Evolutionary conservation across 140 eudicot genomes (phyloP), one percentile per base, ranked within the genome.

Genomic region (Artemisia princeps): DNA sequence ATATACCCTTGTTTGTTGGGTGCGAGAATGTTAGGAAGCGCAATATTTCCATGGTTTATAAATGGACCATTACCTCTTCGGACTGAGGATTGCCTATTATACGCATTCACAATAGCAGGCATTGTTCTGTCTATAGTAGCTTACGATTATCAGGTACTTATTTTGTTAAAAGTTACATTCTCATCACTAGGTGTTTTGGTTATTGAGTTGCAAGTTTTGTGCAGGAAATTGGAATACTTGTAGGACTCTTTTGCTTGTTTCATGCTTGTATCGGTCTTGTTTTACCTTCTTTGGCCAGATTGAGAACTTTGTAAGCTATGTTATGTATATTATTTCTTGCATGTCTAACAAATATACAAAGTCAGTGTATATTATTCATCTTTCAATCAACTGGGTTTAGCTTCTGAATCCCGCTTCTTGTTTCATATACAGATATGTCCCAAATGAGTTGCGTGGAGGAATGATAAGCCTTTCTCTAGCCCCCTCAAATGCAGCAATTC

Each of bases 391-490:
- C 2, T 28, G 55, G 28, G 53, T 62, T 37, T 15, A 61, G 49
- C 62, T 64, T 24, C 46, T 12, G 28, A 63, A 23, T 74, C 59
- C 42, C 54, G 19, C 73, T 15, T 30, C 44, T 52, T 28, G 23
- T 73, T 68, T 37, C 53, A 64, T 11, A 65, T 51, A 40, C 73
- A 85, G 94, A 72, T 85, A 89, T 60, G 89, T 89, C 60, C 97
- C 99, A 9, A 86, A 88, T 75, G 95, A 88, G 72, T 72, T 88
- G 72, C 96, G 99, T 28, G 96, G 95, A 74, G 96, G 96, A 72
- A 88, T 88, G 88, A 86, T 86, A 67, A 82, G 95, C 56, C 76
- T 94, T n/a, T 85, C 95, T 72, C 67, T 86, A 70, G 91, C 82
- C 55, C 99, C 99, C 7, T 95, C 94, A 61, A 80, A 79, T 80